Evolutionary conservation across 169 alveolate genomes (phyloP).

Genomic region (Babesia sp.): DNA sequence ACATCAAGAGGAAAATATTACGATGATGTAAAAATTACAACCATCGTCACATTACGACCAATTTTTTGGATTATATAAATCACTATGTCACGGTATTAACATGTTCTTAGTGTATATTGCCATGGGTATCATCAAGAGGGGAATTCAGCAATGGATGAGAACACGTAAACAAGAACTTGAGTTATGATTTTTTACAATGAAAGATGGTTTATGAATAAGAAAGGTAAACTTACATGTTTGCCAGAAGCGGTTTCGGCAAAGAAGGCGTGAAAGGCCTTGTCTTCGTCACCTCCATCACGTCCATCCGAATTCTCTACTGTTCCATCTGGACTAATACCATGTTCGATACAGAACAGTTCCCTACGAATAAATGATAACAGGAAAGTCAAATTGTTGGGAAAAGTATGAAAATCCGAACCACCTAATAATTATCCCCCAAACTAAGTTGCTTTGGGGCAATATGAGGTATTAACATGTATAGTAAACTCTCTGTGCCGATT

Average conservation of each 20-base stretch:
- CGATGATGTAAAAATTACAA: too few species aligned
- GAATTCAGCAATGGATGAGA: too few species aligned
- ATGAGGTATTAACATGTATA: too few species aligned
- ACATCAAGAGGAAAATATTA: background rate
- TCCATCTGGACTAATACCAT: slow-evolving; percentile 86
- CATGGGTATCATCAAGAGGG: too few species aligned
- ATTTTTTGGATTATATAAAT: too few species aligned
- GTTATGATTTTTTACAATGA: too few species aligned
- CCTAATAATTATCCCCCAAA: background rate
- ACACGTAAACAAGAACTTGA: too few species aligned
- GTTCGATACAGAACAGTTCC: slow-evolving; percentile 85
- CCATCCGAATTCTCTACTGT: slow-evolving; percentile 62
- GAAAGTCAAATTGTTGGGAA: background rate
- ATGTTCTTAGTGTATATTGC: too few species aligned
- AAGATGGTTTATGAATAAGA: too few species aligned
- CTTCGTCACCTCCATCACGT: slow-evolving; percentile 92
- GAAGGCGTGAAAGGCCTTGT: slow-evolving; percentile 97
- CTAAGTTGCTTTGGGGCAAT: too few species aligned
- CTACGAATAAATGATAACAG: slow-evolving; percentile 20
- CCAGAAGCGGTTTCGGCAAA: slow-evolving; percentile 99
- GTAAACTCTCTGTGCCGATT: background rate
- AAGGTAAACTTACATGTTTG: slow-evolving; percentile 83
- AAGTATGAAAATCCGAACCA: background rate
- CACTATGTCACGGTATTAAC: too few species aligned
- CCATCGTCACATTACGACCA: too few species aligned